These are phyloP conservation scores for Candida krabiensis DNA, from an alignment of 805 yeast species.

Conservation along the genomic window DNA sequence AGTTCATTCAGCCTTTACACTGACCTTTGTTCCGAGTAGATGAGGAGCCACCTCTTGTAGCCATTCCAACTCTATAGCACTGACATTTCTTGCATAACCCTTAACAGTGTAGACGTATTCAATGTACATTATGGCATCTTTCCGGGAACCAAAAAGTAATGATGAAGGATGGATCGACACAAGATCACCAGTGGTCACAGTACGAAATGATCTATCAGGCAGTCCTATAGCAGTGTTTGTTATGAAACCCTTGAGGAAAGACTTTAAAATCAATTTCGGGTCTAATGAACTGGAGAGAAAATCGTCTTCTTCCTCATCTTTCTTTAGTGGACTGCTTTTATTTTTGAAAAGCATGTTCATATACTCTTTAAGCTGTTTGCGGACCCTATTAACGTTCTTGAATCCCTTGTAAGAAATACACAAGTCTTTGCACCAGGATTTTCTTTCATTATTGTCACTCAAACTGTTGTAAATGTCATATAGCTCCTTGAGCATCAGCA, in stretches of 20 bases:
- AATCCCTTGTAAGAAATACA: constrained; percentile 79
- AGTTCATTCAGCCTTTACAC: too few relatives aligned
- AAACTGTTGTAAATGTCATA: constrained; percentile 54
- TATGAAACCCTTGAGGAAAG: constrained; percentile 82
- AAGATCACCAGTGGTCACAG: constrained; percentile 80
- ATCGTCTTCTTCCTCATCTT: constrained; percentile 29
- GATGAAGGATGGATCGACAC: constrained; percentile 92
- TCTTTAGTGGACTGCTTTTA: constrained; percentile 32
- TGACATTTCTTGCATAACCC: constrained; percentile 90
- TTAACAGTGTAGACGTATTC: constrained; percentile 92
- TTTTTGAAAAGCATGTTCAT: constrained; percentile 48
- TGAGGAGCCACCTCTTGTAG: constrained; percentile 79
- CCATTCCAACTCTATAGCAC: constrained; percentile 81
- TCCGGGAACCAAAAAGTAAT: constrained; percentile 73
- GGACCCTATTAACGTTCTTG: constrained; percentile 70
- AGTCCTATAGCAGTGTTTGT: constrained; percentile 89
- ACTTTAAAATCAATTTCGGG: constrained; percentile 61
- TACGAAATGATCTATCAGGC: constrained; percentile 91
- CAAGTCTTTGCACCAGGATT: constrained; percentile 81
- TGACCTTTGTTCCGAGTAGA: constrained; percentile 44
- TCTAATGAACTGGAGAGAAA: too few relatives aligned
- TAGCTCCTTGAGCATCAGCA: constrained; percentile 77
- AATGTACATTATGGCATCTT: constrained; percentile 89
- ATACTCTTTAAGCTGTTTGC: constrained; percentile 72
- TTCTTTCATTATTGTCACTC: constrained; percentile 52